Base-by-base conservation (phyloP, 306 rosid species). In the Prunus mongolica region DNA sequence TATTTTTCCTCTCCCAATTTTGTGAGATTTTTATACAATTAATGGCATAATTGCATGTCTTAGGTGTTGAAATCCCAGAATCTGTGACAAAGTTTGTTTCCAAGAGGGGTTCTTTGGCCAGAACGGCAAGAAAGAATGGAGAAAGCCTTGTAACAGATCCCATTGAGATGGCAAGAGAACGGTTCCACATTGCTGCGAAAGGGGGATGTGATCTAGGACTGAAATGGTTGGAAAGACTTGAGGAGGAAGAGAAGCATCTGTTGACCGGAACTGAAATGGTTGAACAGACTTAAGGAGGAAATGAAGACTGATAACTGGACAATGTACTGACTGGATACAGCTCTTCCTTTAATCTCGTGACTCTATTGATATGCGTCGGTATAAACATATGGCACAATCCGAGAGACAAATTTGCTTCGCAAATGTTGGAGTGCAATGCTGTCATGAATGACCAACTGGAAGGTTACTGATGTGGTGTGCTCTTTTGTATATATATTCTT, bases 181-280 rank as follows among this genome's bases (percentile, higher is more conserved):
- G 93, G 72, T 95, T 95, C 61, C 87, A 88, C 61, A 87, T 86
- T 25, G 99, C 97, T 7, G 99, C 92, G 19, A 83, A 83, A 86
- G 88, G 90, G 12, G 97, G 97, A 72, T 89, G 91, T 78, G 96
- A 95, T 78, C 89, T 95, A 71, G 99, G 97, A 65, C 87, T 92
- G 44, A 95, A 79, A 85, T 90, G 97, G 99, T 83, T 95, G 78
- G 85, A 85, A 55, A 89, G 92, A 86, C 86, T 92, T 13, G 92
- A 86, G 79, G 92, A 90, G 87, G 97, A 95, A 87, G 95, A 89
- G 84, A 88, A 61, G 77, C 87, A 85, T 49, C 61, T 79, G 52
- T 81, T 64, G 67, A 66, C 74, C 2, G 25, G 16, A 60, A 45
- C 38, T 0, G 47, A 25, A 45, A 60, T 45, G 77, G 60, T 47